Percentiles rank a stretch among this genome's conserved stretches.
Evolutionary conservation across 257 asterid species (phyloP).

Genomic region (Coffea canephora): DNA sequence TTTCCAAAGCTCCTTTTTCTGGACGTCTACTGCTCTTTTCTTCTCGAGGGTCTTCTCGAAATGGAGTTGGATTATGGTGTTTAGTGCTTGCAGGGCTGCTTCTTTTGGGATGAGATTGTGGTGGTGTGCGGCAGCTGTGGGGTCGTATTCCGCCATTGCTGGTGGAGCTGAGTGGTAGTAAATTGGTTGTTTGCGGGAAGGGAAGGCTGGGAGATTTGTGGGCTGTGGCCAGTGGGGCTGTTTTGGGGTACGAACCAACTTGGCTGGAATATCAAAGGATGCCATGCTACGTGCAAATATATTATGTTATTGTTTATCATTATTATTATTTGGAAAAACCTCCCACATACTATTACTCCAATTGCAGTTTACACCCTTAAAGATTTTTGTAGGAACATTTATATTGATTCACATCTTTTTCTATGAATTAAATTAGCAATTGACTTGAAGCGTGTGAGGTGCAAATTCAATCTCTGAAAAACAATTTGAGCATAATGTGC

Average conservation of each 20-base stretch:
- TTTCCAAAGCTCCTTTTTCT: constrained; percentile 83
- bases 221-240: neutral
- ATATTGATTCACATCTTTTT: no score
- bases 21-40: constrained; percentile 74
- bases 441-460: no score
- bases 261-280: neutral
- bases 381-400: no score
- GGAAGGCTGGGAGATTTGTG: neutral
- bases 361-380: no score
- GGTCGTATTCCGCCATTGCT: constrained; percentile 73
- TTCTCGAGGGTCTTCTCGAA: constrained; percentile 95
- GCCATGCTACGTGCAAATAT: no score
- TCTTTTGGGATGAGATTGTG: constrained; percentile 49
- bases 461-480: no score
- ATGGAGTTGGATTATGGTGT: constrained; percentile 94
- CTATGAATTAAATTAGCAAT: no score
- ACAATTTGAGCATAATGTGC: no score
- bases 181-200: neutral
- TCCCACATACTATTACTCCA: no score
- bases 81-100: constrained; percentile 82
- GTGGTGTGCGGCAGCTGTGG: constrained; percentile 21
- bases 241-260: neutral
- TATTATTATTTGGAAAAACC: no score
- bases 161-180: neutral
- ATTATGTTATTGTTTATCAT: no score